phyloP scores from a whole-genome alignment of 2,329 filamentous ascomycete species.

The Emmonsia crescens region DNA sequence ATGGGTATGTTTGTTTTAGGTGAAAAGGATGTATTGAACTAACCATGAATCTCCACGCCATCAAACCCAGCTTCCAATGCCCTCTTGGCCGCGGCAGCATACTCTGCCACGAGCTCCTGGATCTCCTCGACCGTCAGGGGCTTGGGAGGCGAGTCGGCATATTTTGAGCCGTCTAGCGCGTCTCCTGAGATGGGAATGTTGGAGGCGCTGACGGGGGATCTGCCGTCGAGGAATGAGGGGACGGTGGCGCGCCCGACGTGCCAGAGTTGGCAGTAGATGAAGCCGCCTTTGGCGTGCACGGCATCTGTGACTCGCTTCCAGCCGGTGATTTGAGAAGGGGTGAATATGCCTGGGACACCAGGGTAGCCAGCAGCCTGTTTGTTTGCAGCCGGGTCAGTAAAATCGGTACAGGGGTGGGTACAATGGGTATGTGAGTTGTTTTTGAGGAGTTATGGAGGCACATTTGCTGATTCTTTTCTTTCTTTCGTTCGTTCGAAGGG shows the following conservation, averaged over 20 bases:
- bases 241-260: conserved; percentile 47
- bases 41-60: conserved; percentile 39
- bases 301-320: conserved; percentile 53
- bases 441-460: not conserved
- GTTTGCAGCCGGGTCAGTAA: conserved; percentile 1
- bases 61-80: conserved; percentile 46
- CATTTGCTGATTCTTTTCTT: not conserved
- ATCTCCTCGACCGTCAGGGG: conserved; percentile 35
- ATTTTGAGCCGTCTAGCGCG: conserved; percentile 6
- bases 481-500: not conserved
- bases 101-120: conserved; percentile 30
- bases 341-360: conserved; percentile 50
- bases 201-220: conserved; percentile 29
- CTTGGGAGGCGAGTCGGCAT: conserved; percentile 18
- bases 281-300: conserved; percentile 52
- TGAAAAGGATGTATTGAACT: too few species aligned
- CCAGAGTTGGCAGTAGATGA: conserved; percentile 54
- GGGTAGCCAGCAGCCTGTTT: conserved; percentile 37
- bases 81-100: conserved; percentile 36
- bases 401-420: not conserved
- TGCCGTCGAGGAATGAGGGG: conserved; percentile 23
- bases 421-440: not conserved
- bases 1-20: too few species aligned
- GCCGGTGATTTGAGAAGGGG: conserved; percentile 42
- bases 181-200: conserved; percentile 28